Conservation (phyloP, 495 filamentous ascomycete genomes). For the Penicillium diatomitis region DNA sequence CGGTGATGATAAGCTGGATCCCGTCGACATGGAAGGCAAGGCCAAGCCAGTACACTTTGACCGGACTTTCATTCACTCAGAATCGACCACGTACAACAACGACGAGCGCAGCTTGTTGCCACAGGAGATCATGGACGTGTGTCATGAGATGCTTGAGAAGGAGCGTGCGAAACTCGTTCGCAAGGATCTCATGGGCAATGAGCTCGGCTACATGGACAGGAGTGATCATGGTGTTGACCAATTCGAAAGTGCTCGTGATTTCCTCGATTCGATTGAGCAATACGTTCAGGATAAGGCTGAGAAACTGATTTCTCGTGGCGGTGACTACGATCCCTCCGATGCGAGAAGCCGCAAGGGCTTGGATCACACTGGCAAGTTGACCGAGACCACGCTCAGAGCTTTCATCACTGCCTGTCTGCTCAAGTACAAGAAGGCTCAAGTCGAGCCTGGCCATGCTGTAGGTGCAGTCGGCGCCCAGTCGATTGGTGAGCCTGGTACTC, state of each 20-base stretch:
- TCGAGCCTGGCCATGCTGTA: constrained; percentile 94
- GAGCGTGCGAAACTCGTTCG: constrained; percentile 59
- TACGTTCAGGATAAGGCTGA: constrained; percentile 54
- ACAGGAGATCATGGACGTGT: constrained; percentile 59
- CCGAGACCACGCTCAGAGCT: constrained; percentile 54
- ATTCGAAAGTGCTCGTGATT: constrained; percentile 73
- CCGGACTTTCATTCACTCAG: constrained; percentile 79
- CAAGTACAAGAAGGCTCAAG: constrained; percentile 83
- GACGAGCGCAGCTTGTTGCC: constrained; percentile 60
- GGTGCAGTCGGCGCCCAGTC: constrained; percentile 96
- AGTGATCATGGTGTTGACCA: constrained; percentile 68
- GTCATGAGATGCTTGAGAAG: constrained; percentile 51
- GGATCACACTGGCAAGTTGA: constrained; percentile 74
- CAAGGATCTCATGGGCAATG: constrained; percentile 39
- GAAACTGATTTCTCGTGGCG: constrained; percentile 36
- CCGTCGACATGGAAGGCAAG: constrained; percentile 93
- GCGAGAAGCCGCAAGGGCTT: constrained; percentile 33
- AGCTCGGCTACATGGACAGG: constrained; percentile 54
- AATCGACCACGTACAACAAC: constrained; percentile 70
- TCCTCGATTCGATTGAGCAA: constrained; percentile 64
- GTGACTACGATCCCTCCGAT: constrained; percentile 31
- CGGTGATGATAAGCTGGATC: constrained; percentile 89
- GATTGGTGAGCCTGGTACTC: constrained; percentile 95
- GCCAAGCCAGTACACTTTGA: constrained; percentile 91
- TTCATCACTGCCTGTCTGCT: constrained; percentile 78